Conservation (phyloP, 148 eudicot genomes). For the Rheum nobile region DNA sequence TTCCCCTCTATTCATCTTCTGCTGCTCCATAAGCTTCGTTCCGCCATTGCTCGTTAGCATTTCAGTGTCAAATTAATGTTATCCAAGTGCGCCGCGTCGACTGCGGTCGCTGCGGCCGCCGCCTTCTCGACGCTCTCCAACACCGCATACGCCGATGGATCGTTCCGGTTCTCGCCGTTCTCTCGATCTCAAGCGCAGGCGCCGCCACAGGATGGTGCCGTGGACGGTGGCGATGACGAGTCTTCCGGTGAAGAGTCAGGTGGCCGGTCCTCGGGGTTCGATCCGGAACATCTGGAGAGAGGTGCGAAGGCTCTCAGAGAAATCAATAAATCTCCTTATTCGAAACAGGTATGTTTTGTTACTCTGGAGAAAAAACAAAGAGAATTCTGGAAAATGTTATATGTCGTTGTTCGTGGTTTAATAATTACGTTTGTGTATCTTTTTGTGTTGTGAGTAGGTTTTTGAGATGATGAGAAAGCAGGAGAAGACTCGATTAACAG, state of each 20-base stretch:
- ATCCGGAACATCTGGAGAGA: constrained; percentile 64
- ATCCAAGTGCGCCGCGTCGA: constrained; percentile 15
- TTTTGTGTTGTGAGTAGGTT: constrained; percentile 30
- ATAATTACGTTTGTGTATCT: neutral
- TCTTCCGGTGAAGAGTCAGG: constrained; percentile 35
- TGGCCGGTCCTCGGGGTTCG: constrained; percentile 39
- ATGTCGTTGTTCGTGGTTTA: constrained; percentile 1
- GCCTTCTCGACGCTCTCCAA: constrained; percentile 23
- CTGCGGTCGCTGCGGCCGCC: constrained; percentile 36
- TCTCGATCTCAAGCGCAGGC: constrained; percentile 19
- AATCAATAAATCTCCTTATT: constrained; percentile 51
- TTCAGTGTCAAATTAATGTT: neutral
- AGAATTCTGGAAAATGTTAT: neutral
- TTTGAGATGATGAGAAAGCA: constrained; percentile 77
- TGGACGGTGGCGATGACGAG: constrained; percentile 9
- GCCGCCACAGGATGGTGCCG: constrained; percentile 11
- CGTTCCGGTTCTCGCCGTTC: constrained; percentile 48
- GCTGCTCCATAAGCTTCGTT: neutral
- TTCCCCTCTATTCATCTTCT: neutral
- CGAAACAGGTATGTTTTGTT: constrained; percentile 39
- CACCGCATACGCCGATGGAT: constrained; percentile 39
- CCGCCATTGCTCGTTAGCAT: neutral
- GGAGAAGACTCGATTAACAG: constrained; percentile 64
- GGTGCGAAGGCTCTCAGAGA: constrained; percentile 72
- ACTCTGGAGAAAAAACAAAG: neutral